Evolutionary conservation across 1,139 yeast genomes (phyloP).

Genomic region (Wickerhamiella pararugosa): DNA sequence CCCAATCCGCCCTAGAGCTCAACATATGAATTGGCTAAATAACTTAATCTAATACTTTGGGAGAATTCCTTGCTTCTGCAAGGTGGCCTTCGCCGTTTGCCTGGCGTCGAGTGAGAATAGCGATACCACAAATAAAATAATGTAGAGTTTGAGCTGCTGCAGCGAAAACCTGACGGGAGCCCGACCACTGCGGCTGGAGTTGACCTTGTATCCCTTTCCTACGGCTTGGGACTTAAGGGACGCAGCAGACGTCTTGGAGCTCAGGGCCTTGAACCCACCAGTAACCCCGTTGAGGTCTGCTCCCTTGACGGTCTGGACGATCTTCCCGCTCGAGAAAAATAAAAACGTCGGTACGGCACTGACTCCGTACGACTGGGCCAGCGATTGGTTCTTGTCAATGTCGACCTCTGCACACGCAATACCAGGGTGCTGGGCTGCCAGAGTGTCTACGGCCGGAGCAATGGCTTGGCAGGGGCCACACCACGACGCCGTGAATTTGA

Average conservation of each 20-base stretch:
- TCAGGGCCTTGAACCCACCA: conserved; percentile 11
- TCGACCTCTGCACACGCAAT: conserved; percentile 63
- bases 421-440: conserved; percentile 31
- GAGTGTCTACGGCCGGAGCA: conserved; percentile 61
- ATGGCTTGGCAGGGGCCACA: conserved; percentile 89
- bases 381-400: conserved; percentile 53
- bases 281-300: conserved; percentile 32
- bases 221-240: background rate
- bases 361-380: conserved; percentile 56
- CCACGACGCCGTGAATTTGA: conserved; percentile 84
- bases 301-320: conserved; percentile 53
- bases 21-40: too few relatives aligned
- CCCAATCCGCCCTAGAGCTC: too few relatives aligned
- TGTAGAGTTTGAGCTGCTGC: background rate
- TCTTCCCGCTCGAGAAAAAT: conserved; percentile 52
- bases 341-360: conserved; percentile 84
- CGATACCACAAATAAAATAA: background rate
- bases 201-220: background rate
- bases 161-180: background rate
- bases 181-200: background rate
- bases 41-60: too few relatives aligned
- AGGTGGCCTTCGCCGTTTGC: conserved; percentile 6
- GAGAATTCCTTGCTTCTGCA: background rate
- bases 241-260: conserved; percentile 5
- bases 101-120: conserved; percentile 9